Base-by-base conservation (phyloP, 495 filamentous ascomycete genomes). In the Aspergillus coremiiformis region DNA sequence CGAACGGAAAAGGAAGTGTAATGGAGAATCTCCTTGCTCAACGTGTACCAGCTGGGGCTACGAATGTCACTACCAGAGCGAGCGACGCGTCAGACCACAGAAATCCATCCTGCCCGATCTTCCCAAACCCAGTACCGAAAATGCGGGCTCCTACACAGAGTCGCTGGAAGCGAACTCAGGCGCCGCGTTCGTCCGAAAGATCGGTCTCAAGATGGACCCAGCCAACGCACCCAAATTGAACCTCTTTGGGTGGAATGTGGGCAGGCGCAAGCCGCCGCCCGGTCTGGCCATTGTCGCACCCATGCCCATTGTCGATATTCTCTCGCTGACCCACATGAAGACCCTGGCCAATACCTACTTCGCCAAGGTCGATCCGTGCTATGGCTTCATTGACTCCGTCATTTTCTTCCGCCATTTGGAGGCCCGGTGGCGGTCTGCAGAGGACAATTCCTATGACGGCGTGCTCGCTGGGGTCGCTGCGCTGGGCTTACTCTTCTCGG, bases 211-310 rank as follows among this genome's bases (percentile, higher is more conserved):
- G 19, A 61, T 80, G 20, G 74, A 78, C 26, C 66, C 75, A 1
- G 59, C 67, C 3, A 71, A 71, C 47, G 76, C 75, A 10, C 78
- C 77, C 0, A 65, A 71, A 17, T 50, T 78, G 29, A 75, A 75
- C 22, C 66, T 77, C 4, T 82, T 78, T 57, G 77, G 66, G 0
- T 82, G 76, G 78, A 78, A 80, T 60, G 55, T 71, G 14, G 76
- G 76, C 8, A 61, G 62, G 14, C 66, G 77, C 20, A 39, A 59
- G 12, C 56, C 65, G n/a, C 51, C 58, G 10, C 58, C 58, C 7
- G 44, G 47, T 3, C 15, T 50, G 1, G 30, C 23, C 8, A 29
- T 50, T 0, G 24, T 14, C 10, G 2, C 56, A 5, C 50, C 51
- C 1, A n/a, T 54, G 6, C 55, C 52, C 0, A 57, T 78, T 23